phyloP scores from a whole-genome alignment of 352 stramenopile species.

The Globisporangium viniferum region DNA sequence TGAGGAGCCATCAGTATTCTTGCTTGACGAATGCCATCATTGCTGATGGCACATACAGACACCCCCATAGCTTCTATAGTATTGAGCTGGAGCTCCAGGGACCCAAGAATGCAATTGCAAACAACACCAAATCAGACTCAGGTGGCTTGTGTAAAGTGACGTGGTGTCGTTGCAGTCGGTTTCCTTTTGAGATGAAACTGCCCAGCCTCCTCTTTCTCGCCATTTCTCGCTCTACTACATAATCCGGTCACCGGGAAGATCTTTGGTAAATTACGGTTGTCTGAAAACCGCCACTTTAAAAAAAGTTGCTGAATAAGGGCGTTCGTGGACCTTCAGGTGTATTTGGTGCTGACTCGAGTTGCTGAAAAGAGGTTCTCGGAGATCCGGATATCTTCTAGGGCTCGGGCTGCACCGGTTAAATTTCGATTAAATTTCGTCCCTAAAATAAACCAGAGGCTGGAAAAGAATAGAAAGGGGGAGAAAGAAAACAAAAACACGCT shows the following conservation, averaged over 20 bases:
- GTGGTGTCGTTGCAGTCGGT: background rate
- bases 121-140: background rate
- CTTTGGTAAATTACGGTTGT: background rate
- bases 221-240: background rate
- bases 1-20: background rate
- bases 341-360: background rate
- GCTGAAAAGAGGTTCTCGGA: background rate
- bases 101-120: background rate
- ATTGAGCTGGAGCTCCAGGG: background rate
- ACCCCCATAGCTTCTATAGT: background rate
- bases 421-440: background rate
- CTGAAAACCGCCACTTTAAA: background rate
- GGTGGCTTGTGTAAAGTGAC: background rate
- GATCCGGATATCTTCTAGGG: background rate
- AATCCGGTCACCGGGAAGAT: background rate
- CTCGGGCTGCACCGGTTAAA: background rate
- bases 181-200: background rate
- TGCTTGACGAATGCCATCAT: background rate
- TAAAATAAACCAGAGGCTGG: slow-evolving; percentile 3
- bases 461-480: background rate
- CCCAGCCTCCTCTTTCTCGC: background rate
- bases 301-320: background rate
- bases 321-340: background rate
- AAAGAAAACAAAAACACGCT: background rate
- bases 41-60: background rate